Evolutionary conservation across 1,284 basidiomycete genomes (phyloP), one percentile per base, ranked within the genome.

Genomic region (Ganoderma sinense): DNA sequence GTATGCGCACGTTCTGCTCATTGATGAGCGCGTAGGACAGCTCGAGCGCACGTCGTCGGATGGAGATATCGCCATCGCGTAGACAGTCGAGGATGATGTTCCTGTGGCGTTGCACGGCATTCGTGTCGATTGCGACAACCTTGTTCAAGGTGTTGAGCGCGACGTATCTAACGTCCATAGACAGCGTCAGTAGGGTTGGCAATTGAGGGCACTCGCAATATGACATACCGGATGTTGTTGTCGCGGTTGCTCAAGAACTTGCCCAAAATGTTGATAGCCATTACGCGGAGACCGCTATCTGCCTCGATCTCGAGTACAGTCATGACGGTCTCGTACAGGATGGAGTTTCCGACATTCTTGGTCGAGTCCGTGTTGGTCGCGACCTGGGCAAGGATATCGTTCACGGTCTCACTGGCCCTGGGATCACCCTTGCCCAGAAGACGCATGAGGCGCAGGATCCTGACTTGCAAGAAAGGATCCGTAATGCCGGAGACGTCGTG

Each of bases 401-500:
- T 99, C 97, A 99, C 99, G 8, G 91, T 89, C 78, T 99, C 97
- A 76, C 95, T 97, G 2, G 97, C 95, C 76, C 92, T 90, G 60
- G 86, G 88, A 77, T 98, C 95, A 1, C 93, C 94, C 76, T 87
- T 92, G 8, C 97, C 98, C 10, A 99, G 88, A 40, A 99, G 79
- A 40, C 97, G 90, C 55, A 99, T 85, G 33, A 99, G 84, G n/a
- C 96, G 92, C n/a, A 99, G 85, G 58, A 98, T 92, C 83, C 99
- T 99, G 78, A 97, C 94, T 83, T 99, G 97, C 18, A 99, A 86
- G 88, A 99, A 99, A 2, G 98, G 98, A 81, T 99, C 98, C 31
- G 97, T 99, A 81, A 99, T 97, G 39, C 98, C 98, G 36, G 96
- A 96, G n/a, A 99, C 98, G 77, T 99, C 98, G 79, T 99, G 98